Evolutionary conservation across 768 basidiomycete genomes (phyloP), one percentile per base, ranked within the genome.

Genomic region (Sarcodon aspratus): DNA sequence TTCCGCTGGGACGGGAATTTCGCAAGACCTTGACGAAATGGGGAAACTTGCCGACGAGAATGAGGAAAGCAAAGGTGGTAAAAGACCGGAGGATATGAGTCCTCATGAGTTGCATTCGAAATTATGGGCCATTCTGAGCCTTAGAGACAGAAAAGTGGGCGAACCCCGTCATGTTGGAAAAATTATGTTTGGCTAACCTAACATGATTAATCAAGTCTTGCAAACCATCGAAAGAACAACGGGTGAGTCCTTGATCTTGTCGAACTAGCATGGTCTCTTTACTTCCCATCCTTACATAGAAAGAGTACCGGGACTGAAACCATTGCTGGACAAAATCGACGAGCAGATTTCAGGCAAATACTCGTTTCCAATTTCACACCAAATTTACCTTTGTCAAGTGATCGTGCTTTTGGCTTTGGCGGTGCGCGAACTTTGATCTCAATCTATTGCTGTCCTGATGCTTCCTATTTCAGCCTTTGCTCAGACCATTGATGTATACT

Each of bases 321-420:
- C 78, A 0, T 60, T 93, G 49, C 75, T 91, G 44, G 87, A 93
- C 52, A 93, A 88, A 64, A 65, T 94, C 43, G 76, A 71, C 57
- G 85, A 90, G 54, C 76, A 76, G 3, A 81, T 86, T 52, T 74
- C 79, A 40, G 76, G 82, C 79, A 44, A n/a, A 69, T 11, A 27
- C 4, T 13, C 10, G 15, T 37, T 10, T 37, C 10, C 36, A 10
- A 10, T 15, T 37, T 37, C 10, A 37, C 36, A 15, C 36, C 10
- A 15, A 21, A 40, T 40, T n/a, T 10, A 40, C 10, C n/a, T 15
- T n/a, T 40, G 51, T 59, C 11, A 27, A 76, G 86, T 87, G 3
- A 91, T 91, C 58, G 80, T 91, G 3, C 84, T 87, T 59, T 85
- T 83, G 1, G 89, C 88, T 3, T 65, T 95, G 34, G 91, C 91